These are phyloP conservation scores for Astrocystis sublimbata DNA, from an alignment of 495 filamentous ascomycete species.

Conservation along the genomic window DNA sequence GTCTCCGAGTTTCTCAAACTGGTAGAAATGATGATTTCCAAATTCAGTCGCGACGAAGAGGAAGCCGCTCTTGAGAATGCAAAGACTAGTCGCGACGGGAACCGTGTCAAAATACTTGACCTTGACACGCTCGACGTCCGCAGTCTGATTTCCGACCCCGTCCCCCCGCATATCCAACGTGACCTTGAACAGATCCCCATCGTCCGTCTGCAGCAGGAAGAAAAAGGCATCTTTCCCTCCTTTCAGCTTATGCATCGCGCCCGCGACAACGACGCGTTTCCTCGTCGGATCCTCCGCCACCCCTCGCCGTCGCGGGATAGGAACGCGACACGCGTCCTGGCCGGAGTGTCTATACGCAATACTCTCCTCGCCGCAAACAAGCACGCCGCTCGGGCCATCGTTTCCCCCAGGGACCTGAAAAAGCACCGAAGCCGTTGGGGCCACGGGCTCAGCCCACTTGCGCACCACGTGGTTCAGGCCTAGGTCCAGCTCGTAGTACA, in stretches of 20 bases:
- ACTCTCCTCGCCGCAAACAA: constrained; percentile 92
- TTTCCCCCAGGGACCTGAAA: constrained; percentile 95
- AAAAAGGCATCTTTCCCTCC: constrained; percentile 82
- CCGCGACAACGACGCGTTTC: constrained; percentile 80
- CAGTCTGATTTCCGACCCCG: constrained; percentile 71
- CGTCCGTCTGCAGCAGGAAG: constrained; percentile 91
- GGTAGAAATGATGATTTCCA: constrained; percentile 93
- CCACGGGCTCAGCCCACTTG: constrained; percentile 92
- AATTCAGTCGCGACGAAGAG: constrained; percentile 90
- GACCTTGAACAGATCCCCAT: constrained; percentile 96
- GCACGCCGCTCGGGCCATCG: constrained; percentile 89
- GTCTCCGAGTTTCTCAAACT: constrained; percentile 95
- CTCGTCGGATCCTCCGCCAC: constrained; percentile 89
- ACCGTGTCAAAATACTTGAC: constrained; percentile 99
- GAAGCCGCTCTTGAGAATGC: constrained; percentile 94
- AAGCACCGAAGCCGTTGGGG: constrained; percentile 82
- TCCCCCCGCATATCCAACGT: constrained; percentile 89
- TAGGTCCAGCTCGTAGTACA: constrained; percentile 96
- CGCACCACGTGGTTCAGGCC: constrained; percentile 96
- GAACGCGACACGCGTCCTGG: constrained; percentile 82
- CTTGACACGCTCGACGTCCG: constrained; percentile 77
- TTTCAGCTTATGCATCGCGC: constrained; percentile 94
- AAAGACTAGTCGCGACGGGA: constrained; percentile 78
- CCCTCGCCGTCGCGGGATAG: constrained; percentile 82
- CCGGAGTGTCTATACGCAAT: constrained; percentile 95